Evolutionary conservation across 805 yeast species (phyloP).

Genomic region (Brettanomyces nanus): DNA sequence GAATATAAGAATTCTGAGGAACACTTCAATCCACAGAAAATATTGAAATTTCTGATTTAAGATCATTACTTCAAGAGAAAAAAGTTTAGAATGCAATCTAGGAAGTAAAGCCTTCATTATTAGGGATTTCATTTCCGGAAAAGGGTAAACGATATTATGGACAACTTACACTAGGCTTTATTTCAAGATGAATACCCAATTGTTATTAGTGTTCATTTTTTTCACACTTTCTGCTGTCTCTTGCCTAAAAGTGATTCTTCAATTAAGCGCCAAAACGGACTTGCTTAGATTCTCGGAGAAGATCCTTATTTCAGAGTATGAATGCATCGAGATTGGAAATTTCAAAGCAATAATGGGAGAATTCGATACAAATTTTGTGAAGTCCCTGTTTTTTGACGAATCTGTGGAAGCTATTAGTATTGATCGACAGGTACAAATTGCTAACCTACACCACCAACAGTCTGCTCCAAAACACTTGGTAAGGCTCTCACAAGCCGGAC

Average conservation of each 20-base stretch:
- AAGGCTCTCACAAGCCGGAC: slow-evolving; percentile 32
- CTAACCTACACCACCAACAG: background rate
- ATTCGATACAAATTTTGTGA: slow-evolving; percentile 23
- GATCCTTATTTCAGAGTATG: background rate
- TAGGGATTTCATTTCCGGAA: too few species aligned
- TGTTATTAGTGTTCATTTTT: too few species aligned
- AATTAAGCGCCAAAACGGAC: background rate
- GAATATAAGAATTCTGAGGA: too few species aligned
- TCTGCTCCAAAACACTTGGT: slow-evolving; percentile 32
- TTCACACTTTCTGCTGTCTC: too few species aligned
- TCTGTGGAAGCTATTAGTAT: slow-evolving; percentile 29
- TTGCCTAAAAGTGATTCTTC: background rate
- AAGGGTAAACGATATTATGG: too few species aligned
- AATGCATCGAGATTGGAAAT: slow-evolving; percentile 20
- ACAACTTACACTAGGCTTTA: too few species aligned
- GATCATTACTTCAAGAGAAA: too few species aligned
- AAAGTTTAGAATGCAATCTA: too few species aligned
- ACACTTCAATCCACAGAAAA: too few species aligned
- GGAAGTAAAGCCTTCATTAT: too few species aligned
- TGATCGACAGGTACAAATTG: slow-evolving; percentile 27
- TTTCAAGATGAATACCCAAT: too few species aligned
- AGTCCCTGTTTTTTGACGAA: slow-evolving; percentile 27
- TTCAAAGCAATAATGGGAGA: slow-evolving; percentile 31
- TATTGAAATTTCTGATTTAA: too few species aligned
- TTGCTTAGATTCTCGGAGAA: background rate